These are phyloP conservation scores for Tetradesmus obliquus DNA, from an alignment of 139 green algal species.

Conservation along the genomic window DNA sequence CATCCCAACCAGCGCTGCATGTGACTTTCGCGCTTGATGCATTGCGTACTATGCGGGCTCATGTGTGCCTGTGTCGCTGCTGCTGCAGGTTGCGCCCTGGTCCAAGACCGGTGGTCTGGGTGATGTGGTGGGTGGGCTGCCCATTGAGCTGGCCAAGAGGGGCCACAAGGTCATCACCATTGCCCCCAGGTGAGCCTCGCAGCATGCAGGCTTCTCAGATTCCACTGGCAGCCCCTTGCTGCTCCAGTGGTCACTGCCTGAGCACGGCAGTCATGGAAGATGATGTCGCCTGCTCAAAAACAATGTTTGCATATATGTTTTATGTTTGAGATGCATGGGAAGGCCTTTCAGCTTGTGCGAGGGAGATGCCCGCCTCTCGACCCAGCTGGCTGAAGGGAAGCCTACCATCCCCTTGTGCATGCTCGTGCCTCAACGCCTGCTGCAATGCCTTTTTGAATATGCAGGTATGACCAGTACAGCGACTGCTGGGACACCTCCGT, in stretches of 20 bases:
- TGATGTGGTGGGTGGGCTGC: conserved; percentile 84
- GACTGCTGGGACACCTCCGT: conserved; percentile 97
- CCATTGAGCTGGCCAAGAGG: conserved; percentile 88
- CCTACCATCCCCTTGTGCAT: not conserved
- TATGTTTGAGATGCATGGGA: not conserved
- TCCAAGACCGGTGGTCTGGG: conserved; percentile 92
- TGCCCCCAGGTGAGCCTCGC: conserved; percentile 78
- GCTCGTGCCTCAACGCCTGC: not conserved
- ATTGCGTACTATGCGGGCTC: not conserved
- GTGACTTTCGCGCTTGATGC: not conserved
- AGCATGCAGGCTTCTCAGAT: not conserved
- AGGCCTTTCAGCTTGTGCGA: not conserved
- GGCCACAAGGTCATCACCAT: conserved; percentile 98
- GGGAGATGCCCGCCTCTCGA: not conserved
- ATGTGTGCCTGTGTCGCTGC: not conserved
- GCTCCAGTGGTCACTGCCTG: not conserved
- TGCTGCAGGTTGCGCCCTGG: conserved; percentile 84
- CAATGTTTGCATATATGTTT: not conserved
- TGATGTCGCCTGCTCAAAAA: not conserved
- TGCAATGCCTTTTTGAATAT: not conserved
- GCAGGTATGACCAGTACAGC: conserved; percentile 96
- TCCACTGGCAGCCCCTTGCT: conserved; percentile 17
- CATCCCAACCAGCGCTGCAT: not conserved
- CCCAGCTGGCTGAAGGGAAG: not conserved
- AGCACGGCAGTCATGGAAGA: too few species aligned